Conservation (phyloP, 305 asterid species). For the Rubia occidens region DNA sequence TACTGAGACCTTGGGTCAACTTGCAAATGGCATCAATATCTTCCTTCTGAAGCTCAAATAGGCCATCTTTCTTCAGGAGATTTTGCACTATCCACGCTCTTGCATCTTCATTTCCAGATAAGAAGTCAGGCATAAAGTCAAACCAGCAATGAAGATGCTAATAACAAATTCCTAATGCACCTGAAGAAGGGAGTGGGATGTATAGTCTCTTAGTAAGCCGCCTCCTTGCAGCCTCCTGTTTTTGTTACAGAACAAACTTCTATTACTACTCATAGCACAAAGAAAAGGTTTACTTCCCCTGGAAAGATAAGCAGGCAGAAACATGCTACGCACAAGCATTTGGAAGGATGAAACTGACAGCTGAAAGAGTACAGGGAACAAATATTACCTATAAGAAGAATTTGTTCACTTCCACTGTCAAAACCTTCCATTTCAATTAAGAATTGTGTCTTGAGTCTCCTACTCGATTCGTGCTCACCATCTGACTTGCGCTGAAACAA, state of each 20-base stretch:
- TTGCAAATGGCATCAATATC: constrained; percentile 66
- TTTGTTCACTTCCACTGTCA: constrained; percentile 76
- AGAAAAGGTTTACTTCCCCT: not conserved
- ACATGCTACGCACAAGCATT: not conserved
- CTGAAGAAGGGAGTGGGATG: constrained; percentile 94
- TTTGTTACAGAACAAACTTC: constrained; percentile 2
- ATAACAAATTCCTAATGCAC: constrained; percentile 24
- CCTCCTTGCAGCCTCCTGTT: constrained; percentile 94
- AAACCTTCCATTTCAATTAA: constrained; percentile 99
- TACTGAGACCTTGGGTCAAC: constrained; percentile 63
- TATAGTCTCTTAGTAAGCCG: constrained; percentile 92
- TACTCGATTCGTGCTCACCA: constrained; percentile 96
- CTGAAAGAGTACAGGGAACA: constrained; percentile 10
- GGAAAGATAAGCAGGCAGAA: not conserved
- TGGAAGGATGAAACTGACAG: not conserved
- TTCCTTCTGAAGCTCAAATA: constrained; percentile 63
- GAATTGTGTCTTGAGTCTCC: constrained; percentile 94
- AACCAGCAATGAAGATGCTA: not conserved
- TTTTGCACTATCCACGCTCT: constrained; percentile 85
- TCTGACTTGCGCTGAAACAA: constrained; percentile 92
- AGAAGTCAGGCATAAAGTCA: constrained; percentile 3
- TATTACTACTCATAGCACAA: not conserved
- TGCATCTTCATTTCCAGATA: constrained; percentile 56
- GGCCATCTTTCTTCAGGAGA: constrained; percentile 78
- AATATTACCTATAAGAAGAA: constrained; percentile 77